Evolutionary conservation across 2,329 filamentous ascomycete species (phyloP), one percentile per base, ranked within the genome.

Genomic region (Uncinocarpus reesii): DNA sequence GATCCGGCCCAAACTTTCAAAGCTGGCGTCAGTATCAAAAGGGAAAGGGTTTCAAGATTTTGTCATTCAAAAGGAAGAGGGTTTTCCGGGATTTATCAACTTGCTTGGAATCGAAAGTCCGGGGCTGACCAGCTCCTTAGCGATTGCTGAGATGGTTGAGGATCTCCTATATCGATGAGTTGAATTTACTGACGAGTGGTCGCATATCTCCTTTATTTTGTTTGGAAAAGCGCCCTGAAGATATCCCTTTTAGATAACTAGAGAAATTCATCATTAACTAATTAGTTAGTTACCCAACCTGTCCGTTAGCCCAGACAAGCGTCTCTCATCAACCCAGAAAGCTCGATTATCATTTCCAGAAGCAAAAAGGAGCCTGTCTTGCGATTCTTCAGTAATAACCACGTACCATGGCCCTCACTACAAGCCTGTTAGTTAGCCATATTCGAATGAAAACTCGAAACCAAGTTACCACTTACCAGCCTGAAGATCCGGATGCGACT

Each of bases 71-170:
- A 78, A 76, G 57, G 89, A 95, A 65, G 77, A 86, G 1, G 88
- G 84, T 0, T 88, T 78, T 58, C 69, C 77, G 1, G 89, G 86
- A 1, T 95, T 90, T 76, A 76, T 96, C 7, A 95, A 95, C 70
- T 63, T 96, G 56, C 62, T 96, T 57, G 90, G 88, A 0, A 95
- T 95, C 57, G 90, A 96, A 71, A 94, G 86, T 65, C 90, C 90
- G 0, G 90, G 90, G 3, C 68, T 96, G 64, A 96, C 90, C 40
- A 92, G 86, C 63, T 80, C 77, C 57, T 68, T 96, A 68, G 88
- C 88, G 13, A 53, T 55, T 50, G 49, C 35, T n/a, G 46, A 55
- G 34, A 53, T 46, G 49, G 53, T 55, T 4, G 37, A 55, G 15
- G 42, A 26, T n/a, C 46, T 55, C 38, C 28, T 55, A 36, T 49